Evolutionary conservation across 208 protist species (phyloP).

Genomic region (Leishmania mexicana): DNA sequence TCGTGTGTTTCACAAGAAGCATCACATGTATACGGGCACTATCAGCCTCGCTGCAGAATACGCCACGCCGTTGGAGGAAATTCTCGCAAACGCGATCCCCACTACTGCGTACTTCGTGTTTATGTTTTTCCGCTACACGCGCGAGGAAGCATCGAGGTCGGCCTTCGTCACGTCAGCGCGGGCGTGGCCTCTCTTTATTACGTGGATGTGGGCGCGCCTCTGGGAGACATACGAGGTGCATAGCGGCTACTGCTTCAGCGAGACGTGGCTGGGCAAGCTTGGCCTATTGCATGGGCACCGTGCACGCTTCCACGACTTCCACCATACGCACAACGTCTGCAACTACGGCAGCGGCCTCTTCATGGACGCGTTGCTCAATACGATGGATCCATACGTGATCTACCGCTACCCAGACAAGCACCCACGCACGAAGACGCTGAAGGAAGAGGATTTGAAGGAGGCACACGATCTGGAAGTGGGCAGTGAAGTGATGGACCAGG

Average conservation of each 20-base stretch:
- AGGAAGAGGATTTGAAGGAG: slow-evolving; percentile 16
- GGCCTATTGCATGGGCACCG: slow-evolving; percentile 52
- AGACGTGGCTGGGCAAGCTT: slow-evolving; percentile 43
- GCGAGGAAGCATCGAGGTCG: slow-evolving; percentile 18
- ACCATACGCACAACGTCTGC: slow-evolving; percentile 69
- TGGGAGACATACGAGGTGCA: slow-evolving; percentile 68
- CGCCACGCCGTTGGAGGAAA: slow-evolving; percentile 44
- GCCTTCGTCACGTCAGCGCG: slow-evolving; percentile 29
- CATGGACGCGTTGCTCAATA: slow-evolving; percentile 58
- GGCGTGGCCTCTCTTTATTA: slow-evolving; percentile 49
- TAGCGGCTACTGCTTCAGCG: slow-evolving; percentile 67
- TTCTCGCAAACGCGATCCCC: slow-evolving; percentile 49
- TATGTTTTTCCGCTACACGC: slow-evolving; percentile 41
- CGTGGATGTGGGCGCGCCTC: slow-evolving; percentile 52
- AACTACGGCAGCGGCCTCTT: slow-evolving; percentile 54
- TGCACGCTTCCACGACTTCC: slow-evolving; percentile 69
- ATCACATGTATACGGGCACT: slow-evolving; percentile 69
- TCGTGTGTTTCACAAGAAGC: slow-evolving; percentile 65
- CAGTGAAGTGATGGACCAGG: slow-evolving; percentile 1
- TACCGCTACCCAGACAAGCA: slow-evolving; percentile 32
- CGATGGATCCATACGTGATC: slow-evolving; percentile 51
- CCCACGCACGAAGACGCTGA: slow-evolving; percentile 4
- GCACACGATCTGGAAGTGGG: slow-evolving; percentile 12
- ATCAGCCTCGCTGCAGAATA: slow-evolving; percentile 72
- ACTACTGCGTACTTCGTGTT: slow-evolving; percentile 45